Conservation (phyloP, 75 land plant species). For the Cunninghamia lanceolata region DNA sequence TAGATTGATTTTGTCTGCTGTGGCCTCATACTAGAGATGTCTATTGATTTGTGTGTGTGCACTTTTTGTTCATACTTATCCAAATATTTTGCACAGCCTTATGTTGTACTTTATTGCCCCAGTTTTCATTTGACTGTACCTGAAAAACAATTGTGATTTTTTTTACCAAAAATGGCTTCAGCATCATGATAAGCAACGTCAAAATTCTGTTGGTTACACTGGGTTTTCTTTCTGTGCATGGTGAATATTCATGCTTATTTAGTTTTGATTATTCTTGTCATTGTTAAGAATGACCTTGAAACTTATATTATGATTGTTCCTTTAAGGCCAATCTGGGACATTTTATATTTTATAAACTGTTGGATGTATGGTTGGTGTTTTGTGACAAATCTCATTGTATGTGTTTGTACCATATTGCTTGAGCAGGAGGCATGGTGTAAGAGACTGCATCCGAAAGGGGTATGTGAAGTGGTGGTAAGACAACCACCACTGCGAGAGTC, state of each 20-base stretch:
- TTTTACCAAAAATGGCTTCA: background rate
- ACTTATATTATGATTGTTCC: background rate
- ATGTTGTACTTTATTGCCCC: background rate
- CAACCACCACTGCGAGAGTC: slow-evolving; percentile 79
- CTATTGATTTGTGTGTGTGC: background rate
- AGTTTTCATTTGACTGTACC: background rate
- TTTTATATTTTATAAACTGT: background rate
- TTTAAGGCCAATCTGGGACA: background rate
- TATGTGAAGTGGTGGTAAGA: slow-evolving; percentile 63
- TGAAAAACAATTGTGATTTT: background rate
- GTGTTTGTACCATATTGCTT: background rate
- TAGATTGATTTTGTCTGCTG: background rate
- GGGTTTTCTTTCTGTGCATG: background rate
- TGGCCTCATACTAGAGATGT: background rate
- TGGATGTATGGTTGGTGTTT: background rate
- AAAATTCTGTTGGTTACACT: background rate
- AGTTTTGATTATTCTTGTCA: background rate
- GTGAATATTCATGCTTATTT: background rate
- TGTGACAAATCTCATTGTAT: background rate
- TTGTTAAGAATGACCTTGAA: background rate
- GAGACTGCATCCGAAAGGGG: slow-evolving; percentile 68
- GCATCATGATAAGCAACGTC: background rate
- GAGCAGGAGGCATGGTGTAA: slow-evolving; percentile 96
- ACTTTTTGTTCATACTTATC: background rate
- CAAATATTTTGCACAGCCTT: background rate